phyloP scores from a whole-genome alignment of 2,329 filamentous ascomycete genomes.

The Cladophialophora psammophila region DNA sequence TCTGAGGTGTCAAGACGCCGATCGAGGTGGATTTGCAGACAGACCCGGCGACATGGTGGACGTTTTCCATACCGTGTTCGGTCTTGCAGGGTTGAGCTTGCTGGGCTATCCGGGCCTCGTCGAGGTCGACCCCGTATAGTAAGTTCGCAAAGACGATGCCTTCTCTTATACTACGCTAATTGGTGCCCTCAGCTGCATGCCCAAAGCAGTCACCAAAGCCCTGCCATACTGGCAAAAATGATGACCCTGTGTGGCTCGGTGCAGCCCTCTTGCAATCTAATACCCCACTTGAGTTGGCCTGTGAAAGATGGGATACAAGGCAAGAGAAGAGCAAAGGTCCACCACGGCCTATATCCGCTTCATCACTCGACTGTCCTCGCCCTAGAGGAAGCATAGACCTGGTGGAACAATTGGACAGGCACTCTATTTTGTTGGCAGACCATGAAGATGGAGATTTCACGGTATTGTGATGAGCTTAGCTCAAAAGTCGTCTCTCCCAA shows the following conservation, averaged over 20 bases:
- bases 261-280: constrained; percentile 72
- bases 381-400: constrained; percentile 50
- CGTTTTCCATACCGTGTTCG: constrained; percentile 94
- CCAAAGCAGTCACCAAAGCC: constrained; percentile 69
- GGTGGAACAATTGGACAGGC: constrained; percentile 44
- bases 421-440: not conserved
- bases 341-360: constrained; percentile 41
- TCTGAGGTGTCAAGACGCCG: constrained; percentile 83
- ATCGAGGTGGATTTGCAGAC: constrained; percentile 86
- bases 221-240: constrained; percentile 40
- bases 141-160: constrained; percentile 45
- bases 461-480: not conserved
- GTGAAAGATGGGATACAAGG: constrained; percentile 73
- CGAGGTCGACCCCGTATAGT: constrained; percentile 88
- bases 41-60: constrained; percentile 94
- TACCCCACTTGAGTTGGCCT: constrained; percentile 64
- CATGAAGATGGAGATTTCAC: not conserved
- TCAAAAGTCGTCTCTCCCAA: constrained; percentile 4
- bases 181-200: constrained; percentile 67
- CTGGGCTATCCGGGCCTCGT: constrained; percentile 77
- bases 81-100: constrained; percentile 84
- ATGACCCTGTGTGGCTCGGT: constrained; percentile 21
- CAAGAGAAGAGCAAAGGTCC: constrained; percentile 63
- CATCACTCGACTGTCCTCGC: constrained; percentile 46
- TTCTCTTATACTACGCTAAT: constrained; percentile 32